Base-by-base conservation (phyloP, 225 moss, liverwort and hornwort species). In the Polytrichum commune region DNA sequence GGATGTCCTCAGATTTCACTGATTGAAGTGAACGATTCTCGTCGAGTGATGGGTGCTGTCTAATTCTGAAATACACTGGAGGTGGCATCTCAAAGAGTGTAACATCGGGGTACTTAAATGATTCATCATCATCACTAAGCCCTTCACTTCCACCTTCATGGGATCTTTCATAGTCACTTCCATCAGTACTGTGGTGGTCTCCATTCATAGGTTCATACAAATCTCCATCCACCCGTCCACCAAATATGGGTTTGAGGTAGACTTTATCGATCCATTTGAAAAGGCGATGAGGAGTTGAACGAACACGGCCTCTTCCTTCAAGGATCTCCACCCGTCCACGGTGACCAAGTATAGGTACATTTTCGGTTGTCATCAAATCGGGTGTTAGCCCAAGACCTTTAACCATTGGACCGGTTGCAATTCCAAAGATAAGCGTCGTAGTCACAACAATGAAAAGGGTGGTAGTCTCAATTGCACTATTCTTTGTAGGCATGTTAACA, bases 381-480 rank as follows among this genome's bases (percentile, higher is more conserved):
- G 73, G 64, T 29, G 78, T 73, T 2, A 89, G 83, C 19, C 85
- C 85, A 29, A 89, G 80, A 24, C 58, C 63, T 69, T 83, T 81
- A 32, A 79, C 70, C 65, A 81, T 62, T 66, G 85, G 83, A 55
- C 83, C 88, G 27, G 88, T 85, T 55, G 81, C 70, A 54, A 85
- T 80, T 23, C 88, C 88, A 71, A 89, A 85, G 32, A 85, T 72
- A 8, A 89, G 82, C 4, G 88, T 89, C 6, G 88, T 89, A 27
- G 78, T 82, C 18, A 89, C 76, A 18, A 81, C 85, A 24, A 89
- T 70, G 32, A 89, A 89, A 53, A 89, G 82, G 20, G 88, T 89
- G 7, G 85, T 89, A 6, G 88, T 89, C 67, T 85, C 85, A 38
- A 89, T 81, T 13, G 88, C 85, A 57, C 74, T 76, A 70, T 89